Conservation (phyloP, 208 protist species). For the Acanthamoeba sp. region DNA sequence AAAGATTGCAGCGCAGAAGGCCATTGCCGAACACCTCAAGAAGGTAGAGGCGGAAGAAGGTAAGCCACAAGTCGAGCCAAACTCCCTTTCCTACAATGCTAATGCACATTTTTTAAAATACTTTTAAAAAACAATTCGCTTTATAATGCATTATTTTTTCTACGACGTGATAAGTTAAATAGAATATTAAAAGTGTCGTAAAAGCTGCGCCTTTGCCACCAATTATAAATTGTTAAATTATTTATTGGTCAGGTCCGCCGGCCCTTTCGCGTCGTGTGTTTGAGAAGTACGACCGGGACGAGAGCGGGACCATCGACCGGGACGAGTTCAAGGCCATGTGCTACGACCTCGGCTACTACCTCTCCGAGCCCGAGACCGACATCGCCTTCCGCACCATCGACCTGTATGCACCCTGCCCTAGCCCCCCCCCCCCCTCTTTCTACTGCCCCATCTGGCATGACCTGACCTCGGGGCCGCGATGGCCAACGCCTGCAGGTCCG, state of each 20-base stretch:
- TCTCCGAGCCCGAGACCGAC: constrained; percentile 36
- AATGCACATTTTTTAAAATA: too few relatives aligned
- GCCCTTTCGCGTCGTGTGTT: constrained; percentile 37
- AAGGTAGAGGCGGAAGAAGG: constrained; percentile 28
- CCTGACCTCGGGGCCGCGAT: too few relatives aligned
- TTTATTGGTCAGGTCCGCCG: background rate
- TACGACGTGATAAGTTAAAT: too few relatives aligned
- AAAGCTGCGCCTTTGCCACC: too few relatives aligned
- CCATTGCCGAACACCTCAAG: constrained; percentile 21
- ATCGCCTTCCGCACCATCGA: constrained; percentile 49
- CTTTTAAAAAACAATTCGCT: background rate
- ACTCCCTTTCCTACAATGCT: too few relatives aligned
- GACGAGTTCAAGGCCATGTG: constrained; percentile 48
- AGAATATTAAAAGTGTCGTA: too few relatives aligned
- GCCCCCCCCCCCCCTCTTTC: background rate
- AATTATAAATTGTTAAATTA: too few relatives aligned
- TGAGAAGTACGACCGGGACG: constrained; percentile 67
- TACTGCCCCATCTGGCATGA: background rate
- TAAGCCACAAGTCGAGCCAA: background rate
- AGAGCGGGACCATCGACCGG: background rate
- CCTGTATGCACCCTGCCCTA: background rate
- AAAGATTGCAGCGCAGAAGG: constrained; percentile 5
- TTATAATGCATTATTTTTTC: too few relatives aligned
- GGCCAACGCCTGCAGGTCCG: background rate
- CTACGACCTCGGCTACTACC: constrained; percentile 55